Evolutionary conservation across 176 grass and related monocot species (phyloP).

Genomic region (Triticum dicoccoides): DNA sequence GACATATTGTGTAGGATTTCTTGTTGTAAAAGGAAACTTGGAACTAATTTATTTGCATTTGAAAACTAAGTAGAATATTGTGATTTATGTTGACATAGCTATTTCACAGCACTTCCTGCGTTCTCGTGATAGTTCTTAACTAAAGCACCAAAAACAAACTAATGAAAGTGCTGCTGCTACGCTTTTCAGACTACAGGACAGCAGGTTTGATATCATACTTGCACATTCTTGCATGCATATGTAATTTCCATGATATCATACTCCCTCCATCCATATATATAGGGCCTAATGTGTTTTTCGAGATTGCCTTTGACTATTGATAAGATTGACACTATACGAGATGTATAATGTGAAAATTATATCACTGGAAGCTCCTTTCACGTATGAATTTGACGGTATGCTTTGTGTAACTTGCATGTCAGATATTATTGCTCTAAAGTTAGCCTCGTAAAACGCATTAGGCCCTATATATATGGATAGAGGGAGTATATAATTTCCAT

Average conservation of each 20-base stretch:
- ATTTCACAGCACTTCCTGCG: neutral
- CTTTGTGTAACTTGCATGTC: too few species aligned
- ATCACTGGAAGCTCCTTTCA: too few species aligned
- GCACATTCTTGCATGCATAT: neutral
- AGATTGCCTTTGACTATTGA: too few species aligned
- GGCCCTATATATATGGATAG: too few species aligned
- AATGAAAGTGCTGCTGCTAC: neutral
- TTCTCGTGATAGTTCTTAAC: neutral
- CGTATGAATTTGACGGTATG: too few species aligned
- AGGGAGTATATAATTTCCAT: neutral
- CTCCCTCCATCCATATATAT: too few species aligned
- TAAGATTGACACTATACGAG: too few species aligned
- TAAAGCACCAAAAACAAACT: neutral
- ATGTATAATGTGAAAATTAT: too few species aligned
- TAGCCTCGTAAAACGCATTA: too few species aligned
- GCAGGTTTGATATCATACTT: neutral
- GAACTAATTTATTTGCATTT: neutral
- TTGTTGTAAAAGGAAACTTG: slow-evolving; percentile 1
- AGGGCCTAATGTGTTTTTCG: too few species aligned
- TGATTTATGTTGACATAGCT: neutral
- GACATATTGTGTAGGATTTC: neutral
- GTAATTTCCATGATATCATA: neutral
- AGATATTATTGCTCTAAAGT: too few species aligned
- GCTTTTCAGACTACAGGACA: neutral
- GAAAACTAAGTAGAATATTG: neutral